These are phyloP conservation scores for Hygrocybe punicea DNA, from an alignment of 768 basidiomycete genomes.

Conservation along the genomic window DNA sequence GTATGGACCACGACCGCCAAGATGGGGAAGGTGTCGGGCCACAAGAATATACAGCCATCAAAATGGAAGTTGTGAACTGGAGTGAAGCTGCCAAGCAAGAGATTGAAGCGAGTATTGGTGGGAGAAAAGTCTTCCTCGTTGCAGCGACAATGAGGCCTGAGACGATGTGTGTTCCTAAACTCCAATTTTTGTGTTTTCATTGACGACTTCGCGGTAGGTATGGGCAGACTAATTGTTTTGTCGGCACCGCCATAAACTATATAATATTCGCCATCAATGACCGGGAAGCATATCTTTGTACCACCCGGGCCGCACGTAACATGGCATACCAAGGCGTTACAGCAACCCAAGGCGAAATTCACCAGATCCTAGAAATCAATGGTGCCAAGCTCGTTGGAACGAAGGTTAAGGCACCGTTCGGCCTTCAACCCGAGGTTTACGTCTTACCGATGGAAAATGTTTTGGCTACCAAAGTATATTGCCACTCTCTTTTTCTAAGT, in stretches of 20 bases:
- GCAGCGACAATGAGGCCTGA: constrained; percentile 95
- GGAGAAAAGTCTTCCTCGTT: constrained; percentile 85
- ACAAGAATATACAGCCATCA: constrained; percentile 91
- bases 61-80: constrained; percentile 91
- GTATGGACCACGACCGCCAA: constrained; percentile 98
- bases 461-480: constrained; percentile 78
- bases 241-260: constrained; percentile 86
- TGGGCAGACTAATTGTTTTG: constrained; percentile 97
- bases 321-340: constrained; percentile 94
- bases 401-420: constrained; percentile 84
- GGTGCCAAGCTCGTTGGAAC: constrained; percentile 83
- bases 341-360: constrained; percentile 64
- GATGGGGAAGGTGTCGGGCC: constrained; percentile 94
- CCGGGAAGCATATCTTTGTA: constrained; percentile 84
- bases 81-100: constrained; percentile 60
- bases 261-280: constrained; percentile 87
- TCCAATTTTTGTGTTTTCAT: constrained; percentile 9
- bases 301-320: constrained; percentile 88
- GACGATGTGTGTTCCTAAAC: constrained; percentile 67
- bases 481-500: background rate
- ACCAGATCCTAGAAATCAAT: constrained; percentile 71
- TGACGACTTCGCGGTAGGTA: constrained; percentile 53
- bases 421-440: constrained; percentile 80
- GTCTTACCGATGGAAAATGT: constrained; percentile 99
- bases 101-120: constrained; percentile 67